phyloP scores from a whole-genome alignment of 148 eudicot species.

The Persicaria maculosa region DNA sequence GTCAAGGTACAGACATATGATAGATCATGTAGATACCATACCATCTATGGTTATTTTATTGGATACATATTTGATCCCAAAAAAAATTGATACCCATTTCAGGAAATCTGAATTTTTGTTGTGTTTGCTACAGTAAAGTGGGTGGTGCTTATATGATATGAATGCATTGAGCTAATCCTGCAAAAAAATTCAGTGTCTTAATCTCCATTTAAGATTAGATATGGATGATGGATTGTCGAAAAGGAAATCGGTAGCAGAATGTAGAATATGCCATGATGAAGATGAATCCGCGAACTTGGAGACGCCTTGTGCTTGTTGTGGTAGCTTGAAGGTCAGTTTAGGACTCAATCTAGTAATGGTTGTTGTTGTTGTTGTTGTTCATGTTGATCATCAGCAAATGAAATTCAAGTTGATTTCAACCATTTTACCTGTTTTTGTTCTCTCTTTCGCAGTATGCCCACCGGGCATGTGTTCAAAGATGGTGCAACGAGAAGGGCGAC shows the following conservation, averaged over 20 bases:
- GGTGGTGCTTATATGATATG: neutral
- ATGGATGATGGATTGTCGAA: conserved; percentile 27
- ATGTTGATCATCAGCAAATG: neutral
- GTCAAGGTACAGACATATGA: neutral
- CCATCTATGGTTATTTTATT: neutral
- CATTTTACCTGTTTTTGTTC: neutral
- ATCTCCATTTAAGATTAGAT: conserved; percentile 27
- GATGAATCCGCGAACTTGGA: conserved; percentile 74
- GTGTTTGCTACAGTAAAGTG: conserved; percentile 1
- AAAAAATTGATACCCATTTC: neutral
- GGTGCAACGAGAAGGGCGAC: conserved; percentile 88
- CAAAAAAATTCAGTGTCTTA: neutral
- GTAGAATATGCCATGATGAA: conserved; percentile 87
- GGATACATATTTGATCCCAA: neutral
- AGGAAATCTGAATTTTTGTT: neutral
- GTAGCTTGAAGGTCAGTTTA: conserved; percentile 66
- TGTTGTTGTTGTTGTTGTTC: neutral
- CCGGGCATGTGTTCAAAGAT: conserved; percentile 69
- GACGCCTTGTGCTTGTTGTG: conserved; percentile 76
- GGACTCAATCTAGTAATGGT: neutral
- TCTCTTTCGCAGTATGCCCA: conserved; percentile 62
- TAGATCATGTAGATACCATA: neutral
- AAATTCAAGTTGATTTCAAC: neutral
- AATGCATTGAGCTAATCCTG: conserved; percentile 16
- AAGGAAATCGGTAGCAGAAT: conserved; percentile 37